Evolutionary conservation across 345 rosid genomes (phyloP).

Genomic region (Aurinia saxatilis): DNA sequence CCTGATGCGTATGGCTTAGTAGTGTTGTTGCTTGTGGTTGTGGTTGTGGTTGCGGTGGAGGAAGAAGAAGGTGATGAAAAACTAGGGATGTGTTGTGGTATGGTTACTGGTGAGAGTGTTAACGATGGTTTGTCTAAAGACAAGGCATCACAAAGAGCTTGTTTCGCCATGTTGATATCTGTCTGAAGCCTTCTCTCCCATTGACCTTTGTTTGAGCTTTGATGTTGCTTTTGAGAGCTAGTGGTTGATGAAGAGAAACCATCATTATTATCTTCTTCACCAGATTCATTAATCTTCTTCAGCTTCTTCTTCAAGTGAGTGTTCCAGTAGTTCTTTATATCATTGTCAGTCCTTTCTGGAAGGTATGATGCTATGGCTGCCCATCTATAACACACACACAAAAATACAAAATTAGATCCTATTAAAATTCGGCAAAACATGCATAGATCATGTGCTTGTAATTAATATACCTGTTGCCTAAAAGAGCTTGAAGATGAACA

Average conservation of each 20-base stretch:
- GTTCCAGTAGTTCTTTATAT: conserved; percentile 94
- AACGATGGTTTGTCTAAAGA: conserved; percentile 48
- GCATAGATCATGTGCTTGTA: conserved; percentile 5
- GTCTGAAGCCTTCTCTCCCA: conserved; percentile 96
- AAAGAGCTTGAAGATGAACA: conserved; percentile 93
- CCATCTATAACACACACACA: conserved; percentile 61
- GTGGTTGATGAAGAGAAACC: conserved; percentile 18
- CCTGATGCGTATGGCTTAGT: conserved; percentile 22
- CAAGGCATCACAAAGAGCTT: conserved; percentile 79
- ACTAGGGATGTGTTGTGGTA: conserved; percentile 16
- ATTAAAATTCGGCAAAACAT: neutral
- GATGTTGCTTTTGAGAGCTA: conserved; percentile 20
- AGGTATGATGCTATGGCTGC: conserved; percentile 99
- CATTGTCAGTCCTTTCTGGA: conserved; percentile 96
- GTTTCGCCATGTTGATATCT: conserved; percentile 78
- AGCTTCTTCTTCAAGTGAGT: conserved; percentile 91
- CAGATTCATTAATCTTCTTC: conserved; percentile 39
- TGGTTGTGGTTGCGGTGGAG: conserved; percentile 23
- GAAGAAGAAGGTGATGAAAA: conserved; percentile 27
- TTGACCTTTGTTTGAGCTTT: conserved; percentile 53
- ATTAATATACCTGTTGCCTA: conserved; percentile 71
- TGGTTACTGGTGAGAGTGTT: conserved; percentile 9
- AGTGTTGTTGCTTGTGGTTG: conserved; percentile 22
- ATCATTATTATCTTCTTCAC: conserved; percentile 13
- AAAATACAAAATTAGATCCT: conserved; percentile 10